A percentile compares a stretch with the other conserved stretches of the same genome.
These are phyloP conservation scores for Cryphonectria japonica DNA, from an alignment of 2,329 filamentous ascomycete species.

Conservation along the genomic window DNA sequence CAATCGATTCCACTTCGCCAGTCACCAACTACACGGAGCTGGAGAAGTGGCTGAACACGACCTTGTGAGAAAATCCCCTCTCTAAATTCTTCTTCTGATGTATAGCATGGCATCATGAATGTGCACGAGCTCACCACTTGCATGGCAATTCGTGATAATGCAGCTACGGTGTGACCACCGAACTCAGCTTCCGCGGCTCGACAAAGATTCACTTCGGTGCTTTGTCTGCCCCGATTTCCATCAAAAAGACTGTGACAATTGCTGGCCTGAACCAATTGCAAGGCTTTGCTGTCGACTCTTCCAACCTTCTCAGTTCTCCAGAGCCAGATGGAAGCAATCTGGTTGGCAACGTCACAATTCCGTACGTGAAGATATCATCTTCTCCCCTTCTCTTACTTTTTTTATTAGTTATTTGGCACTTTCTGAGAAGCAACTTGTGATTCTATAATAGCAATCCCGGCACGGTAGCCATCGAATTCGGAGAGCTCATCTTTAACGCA, in stretches of 20 bases:
- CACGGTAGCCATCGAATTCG: conserved; percentile 10
- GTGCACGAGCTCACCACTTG: neutral
- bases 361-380: neutral
- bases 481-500: conserved; percentile 17
- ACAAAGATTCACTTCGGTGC: conserved; percentile 16
- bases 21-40: conserved; percentile 17
- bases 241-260: conserved; percentile 18
- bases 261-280: conserved; percentile 17
- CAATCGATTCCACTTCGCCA: neutral
- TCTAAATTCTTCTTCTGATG: neutral
- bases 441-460: conserved; percentile 8
- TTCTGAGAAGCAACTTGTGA: neutral
- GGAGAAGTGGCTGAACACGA: conserved; percentile 14
- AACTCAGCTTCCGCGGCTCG: conserved; percentile 9
- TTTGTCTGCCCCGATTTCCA: neutral
- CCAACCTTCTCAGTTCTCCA: neutral
- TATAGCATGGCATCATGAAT: neutral
- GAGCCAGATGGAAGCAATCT: conserved; percentile 15
- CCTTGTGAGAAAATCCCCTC: neutral
- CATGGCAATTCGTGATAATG: neutral
- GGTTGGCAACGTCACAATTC: conserved; percentile 15
- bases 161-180: conserved; percentile 17
- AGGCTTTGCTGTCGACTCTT: conserved; percentile 14
- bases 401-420: neutral
- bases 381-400: neutral